Base-by-base conservation (phyloP, 2,329 filamentous ascomycete genomes). In the Alternaria ventricosa region DNA sequence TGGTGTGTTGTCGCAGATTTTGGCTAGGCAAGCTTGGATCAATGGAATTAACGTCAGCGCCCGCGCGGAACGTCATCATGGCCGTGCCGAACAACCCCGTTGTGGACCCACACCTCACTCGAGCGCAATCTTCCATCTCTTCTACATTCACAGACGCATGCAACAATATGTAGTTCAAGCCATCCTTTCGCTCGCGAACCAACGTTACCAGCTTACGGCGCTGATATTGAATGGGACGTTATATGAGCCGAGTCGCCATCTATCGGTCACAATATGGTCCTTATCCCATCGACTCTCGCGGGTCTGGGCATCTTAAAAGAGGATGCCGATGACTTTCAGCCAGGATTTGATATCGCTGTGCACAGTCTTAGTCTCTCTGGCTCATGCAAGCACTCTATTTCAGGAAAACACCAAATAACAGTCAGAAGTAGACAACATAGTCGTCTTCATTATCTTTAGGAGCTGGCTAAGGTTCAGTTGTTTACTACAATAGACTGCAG, bases 1-100 rank as follows among this genome's bases (percentile, higher is more conserved):
- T 68, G 60, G 64, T 61, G 60, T 63, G 56, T 56, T 51, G 49
- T 61, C 55, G 63, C 63, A 69, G 66, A 68, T 63, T 69, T 68
- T 60, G 63, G 58, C 63, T 60, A 65, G 51, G 58, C 50, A 55
- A 58, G 60, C 56, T 60, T 58, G 60, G 55, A 51, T 23, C 36
- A 41, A 41, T 41, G 15, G 36, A 41, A 41, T 41, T 41, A 41
- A 41, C 36, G 36, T 41, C 36, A 41, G 36, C 36, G 36, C 36
- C 36, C 36, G 36, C 36, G 36, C 36, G 36, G 36, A 41, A 41
- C 36, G 36, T 41, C 36, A 41, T 41, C n/a, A 18, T 5, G 33
- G 33, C 33, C 36, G 36, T 41, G 36, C 36, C 36, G 36, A 41
- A 41, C 4, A 41, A 18, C 36, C 36, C 36, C 36, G 36, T 41